Evolutionary conservation across 495 filamentous ascomycete species (phyloP), one percentile per base, ranked within the genome.

Genomic region (Xylaria longipes): DNA sequence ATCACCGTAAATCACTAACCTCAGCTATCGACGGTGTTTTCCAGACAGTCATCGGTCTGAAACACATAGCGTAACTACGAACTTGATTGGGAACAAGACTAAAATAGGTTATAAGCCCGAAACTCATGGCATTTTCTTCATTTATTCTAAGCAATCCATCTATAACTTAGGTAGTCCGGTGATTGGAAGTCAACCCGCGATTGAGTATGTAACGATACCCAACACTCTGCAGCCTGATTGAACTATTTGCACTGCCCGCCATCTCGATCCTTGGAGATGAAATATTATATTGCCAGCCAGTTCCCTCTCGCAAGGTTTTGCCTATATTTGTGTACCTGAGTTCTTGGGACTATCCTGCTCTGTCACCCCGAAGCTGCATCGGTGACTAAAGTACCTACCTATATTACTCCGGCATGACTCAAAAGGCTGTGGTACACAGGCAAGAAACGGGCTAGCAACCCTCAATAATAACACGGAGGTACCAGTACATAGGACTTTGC

Each of bases 231-330:
- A 50, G n/a, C 46, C 46, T 50, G 17, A 46, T n/a, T 25, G 2
- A 39, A 25, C 46, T 50, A 22, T 11, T 50, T 22, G n/a, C n/a
- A 50, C 46, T 50, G 43, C 46, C 46, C 8, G 1, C 46, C 46
- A 50, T n/a, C 46, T 50, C n/a, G 7, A 22, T 50, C 25, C 46
- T 50, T n/a, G 11, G 46, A 8, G 11, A 25, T 22, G 8, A 22
- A 50, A 50, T 50, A 50, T 50, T 50, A 50, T 50, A 25, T 50
- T 50, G 52, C 52, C 52, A 57, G 27, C 9, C 14, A 57, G 50
- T 54, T 54, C 50, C 22, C 11, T 3, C 22, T 25, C 50, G 8
- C 50, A 8, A 22, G 12, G 22, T 15, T 15, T 17, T 31, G 3
- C 17, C 14, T 17, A 31, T 11, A 29, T 56, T 25, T 17, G 11